phyloP scores from a whole-genome alignment of 2,329 filamentous ascomycete species.

The Hypoxylon sp. region DNA sequence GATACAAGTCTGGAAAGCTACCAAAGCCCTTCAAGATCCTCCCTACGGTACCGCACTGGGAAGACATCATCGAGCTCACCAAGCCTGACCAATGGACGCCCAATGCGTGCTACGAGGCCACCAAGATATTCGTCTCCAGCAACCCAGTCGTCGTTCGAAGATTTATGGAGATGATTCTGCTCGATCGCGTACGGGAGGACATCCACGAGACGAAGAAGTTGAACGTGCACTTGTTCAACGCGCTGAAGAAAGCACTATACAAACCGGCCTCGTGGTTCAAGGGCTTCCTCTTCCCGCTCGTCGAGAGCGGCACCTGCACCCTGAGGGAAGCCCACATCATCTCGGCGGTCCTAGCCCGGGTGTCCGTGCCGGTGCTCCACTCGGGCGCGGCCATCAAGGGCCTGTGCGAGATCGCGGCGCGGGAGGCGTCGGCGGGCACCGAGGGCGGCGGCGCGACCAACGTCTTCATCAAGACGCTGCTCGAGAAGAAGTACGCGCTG shows the following conservation, averaged over 20 bases:
- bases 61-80: conserved; percentile 85
- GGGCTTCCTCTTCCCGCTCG: conserved; percentile 89
- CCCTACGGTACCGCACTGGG: conserved; percentile 90
- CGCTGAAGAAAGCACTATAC: conserved; percentile 90
- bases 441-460: conserved; percentile 93
- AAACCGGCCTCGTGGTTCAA: conserved; percentile 98
- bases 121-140: conserved; percentile 87
- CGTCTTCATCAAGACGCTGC: conserved; percentile 89
- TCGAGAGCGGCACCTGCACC: conserved; percentile 86
- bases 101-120: conserved; percentile 86
- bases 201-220: conserved; percentile 95
- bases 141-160: conserved; percentile 81
- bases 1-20: conserved; percentile 95
- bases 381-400: conserved; percentile 91
- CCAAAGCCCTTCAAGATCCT: conserved; percentile 98
- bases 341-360: conserved; percentile 81
- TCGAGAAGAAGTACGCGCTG: conserved; percentile 97
- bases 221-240: conserved; percentile 94
- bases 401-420: conserved; percentile 91
- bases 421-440: conserved; percentile 78
- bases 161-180: conserved; percentile 85
- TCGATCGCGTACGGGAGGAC: conserved; percentile 91
- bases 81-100: conserved; percentile 76
- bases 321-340: conserved; percentile 92
- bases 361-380: conserved; percentile 89